Evolutionary conservation across 352 stramenopile species (phyloP), one percentile per base, ranked within the genome.

Genomic region (Pilasporangium apinafurcum): DNA sequence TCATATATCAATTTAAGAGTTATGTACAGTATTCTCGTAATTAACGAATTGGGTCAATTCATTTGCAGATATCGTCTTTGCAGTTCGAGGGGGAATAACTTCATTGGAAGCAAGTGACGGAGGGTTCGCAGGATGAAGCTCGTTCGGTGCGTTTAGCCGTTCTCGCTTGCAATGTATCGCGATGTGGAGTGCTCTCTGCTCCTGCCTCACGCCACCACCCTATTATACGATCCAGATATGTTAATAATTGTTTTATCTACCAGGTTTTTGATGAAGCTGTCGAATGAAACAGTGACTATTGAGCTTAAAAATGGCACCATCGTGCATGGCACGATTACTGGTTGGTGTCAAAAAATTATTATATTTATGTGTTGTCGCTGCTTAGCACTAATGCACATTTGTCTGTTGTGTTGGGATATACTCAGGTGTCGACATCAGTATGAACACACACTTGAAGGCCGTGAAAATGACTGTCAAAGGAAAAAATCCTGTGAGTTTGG

Each of bases 261-360:
- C 42, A 93, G 92, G 49, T 98, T 98, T 72, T 87, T 98, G 60
- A 98, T 98, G 93, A 99, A 99, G 66, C 79, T 99, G 37, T 98
- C 96, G 46, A 97, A 97, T 46, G 96, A 99, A 75, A 98, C 96
- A 46, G 96, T 99, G 28, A 99, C 96, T 26, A 98, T 99, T 49
- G 97, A 99, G 63, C 80, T 99, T n/a, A 99, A 99, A 77, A 99
- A 99, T 77, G 96, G 96, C 39, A 99, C 96, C n/a, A 97, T 98
- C 26, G 87, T 99, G 36, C 86, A 97, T 45, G 97, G 97, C 42
- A 99, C 97, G 2, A 96, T 99, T 44, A 93, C 95, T 47, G 89
- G 87, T 96, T 49, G 29, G 54, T 47, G 20, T 16, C 26, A 32
- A 44, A 25, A 16, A 3, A 8, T 21, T 29, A 24, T 28, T 24